Evolutionary conservation across 2,329 filamentous ascomycete species (phyloP), one percentile per base, ranked within the genome.

Genomic region (Aspergillus ustus): DNA sequence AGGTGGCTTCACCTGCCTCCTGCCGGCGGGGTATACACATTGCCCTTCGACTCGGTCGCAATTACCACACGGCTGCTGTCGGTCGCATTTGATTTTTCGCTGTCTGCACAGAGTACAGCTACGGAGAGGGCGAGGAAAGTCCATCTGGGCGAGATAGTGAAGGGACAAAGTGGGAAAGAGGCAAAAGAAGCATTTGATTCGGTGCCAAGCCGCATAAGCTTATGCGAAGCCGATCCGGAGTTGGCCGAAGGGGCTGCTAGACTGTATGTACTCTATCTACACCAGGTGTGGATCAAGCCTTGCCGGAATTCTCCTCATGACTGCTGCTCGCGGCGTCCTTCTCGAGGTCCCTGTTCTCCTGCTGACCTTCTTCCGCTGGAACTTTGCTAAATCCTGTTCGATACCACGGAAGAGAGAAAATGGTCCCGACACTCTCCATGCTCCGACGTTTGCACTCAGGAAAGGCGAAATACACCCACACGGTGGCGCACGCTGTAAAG

Each of bases 1-100:
- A n/a, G n/a, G n/a, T n/a, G n/a, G n/a, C n/a, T n/a, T n/a, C n/a
- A n/a, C n/a, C n/a, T n/a, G n/a, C n/a, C n/a, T n/a, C n/a, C n/a
- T n/a, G n/a, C n/a, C n/a, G n/a, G n/a, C n/a, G n/a, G n/a, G n/a
- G 25, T 72, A 81, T 13, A 68, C 66, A 59, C 79, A 81, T 63
- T 75, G 66, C 8, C 67, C 63, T 7, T 68, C 66, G 1, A 77
- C 68, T 56, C 77, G 81, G 19, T 68, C 52, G 60, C 82, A 83
- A 58, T 79, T 81, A 9, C 73, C 73, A 58, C 81, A 83, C 0
- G 81, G 80, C 6, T 68, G 66, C 7, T 63, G 65, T 19, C 76
- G 75, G 64, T 82, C 75, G 63, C 81, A 83, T 59, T 76, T 80
- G 52, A 81, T 67, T 62, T 80, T 81, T 11, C 77, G 72, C 49